phyloP scores from a whole-genome alignment of 2,329 filamentous ascomycete species.

The Coniochaeta prunicola region DNA sequence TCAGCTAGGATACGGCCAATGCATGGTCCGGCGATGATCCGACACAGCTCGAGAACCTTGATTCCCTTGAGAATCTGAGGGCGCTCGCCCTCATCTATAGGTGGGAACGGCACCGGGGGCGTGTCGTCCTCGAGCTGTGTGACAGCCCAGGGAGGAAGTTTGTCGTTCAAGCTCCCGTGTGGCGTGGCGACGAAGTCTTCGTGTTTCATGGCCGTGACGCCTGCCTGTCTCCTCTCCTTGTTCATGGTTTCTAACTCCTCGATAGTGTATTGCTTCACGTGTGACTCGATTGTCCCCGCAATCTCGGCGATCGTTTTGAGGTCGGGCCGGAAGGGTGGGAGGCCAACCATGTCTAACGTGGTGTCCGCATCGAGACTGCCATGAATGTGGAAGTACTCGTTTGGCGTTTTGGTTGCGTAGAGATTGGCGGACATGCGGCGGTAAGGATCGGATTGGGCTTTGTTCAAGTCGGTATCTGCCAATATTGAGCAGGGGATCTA shows the following conservation, averaged over 20 bases:
- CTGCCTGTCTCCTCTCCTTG: constrained; percentile 47
- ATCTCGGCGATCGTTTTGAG: constrained; percentile 43
- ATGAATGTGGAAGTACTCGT: constrained; percentile 67
- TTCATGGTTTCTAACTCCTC: constrained; percentile 54
- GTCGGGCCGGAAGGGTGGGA: constrained; percentile 54
- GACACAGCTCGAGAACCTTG: constrained; percentile 67
- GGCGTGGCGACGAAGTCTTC: constrained; percentile 51
- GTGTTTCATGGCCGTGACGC: constrained; percentile 52
- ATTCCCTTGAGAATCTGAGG: constrained; percentile 41
- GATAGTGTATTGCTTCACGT: constrained; percentile 46
- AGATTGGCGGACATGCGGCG: constrained; percentile 66
- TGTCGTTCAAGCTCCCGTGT: constrained; percentile 21
- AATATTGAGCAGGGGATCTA: too few relatives aligned
- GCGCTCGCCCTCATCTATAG: not conserved
- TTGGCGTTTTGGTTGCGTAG: constrained; percentile 57
- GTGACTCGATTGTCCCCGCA: constrained; percentile 49
- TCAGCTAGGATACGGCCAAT: constrained; percentile 66
- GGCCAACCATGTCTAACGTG: constrained; percentile 62
- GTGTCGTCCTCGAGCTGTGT: constrained; percentile 5
- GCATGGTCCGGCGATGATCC: constrained; percentile 67
- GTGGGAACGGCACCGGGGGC: not conserved
- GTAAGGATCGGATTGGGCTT: constrained; percentile 65
- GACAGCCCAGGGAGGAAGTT: constrained; percentile 26
- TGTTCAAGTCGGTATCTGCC: constrained; percentile 63
- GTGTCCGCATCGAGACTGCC: constrained; percentile 65